Base-by-base conservation (phyloP, 768 basidiomycete genomes). In the Pleurotus ostreatus region DNA sequence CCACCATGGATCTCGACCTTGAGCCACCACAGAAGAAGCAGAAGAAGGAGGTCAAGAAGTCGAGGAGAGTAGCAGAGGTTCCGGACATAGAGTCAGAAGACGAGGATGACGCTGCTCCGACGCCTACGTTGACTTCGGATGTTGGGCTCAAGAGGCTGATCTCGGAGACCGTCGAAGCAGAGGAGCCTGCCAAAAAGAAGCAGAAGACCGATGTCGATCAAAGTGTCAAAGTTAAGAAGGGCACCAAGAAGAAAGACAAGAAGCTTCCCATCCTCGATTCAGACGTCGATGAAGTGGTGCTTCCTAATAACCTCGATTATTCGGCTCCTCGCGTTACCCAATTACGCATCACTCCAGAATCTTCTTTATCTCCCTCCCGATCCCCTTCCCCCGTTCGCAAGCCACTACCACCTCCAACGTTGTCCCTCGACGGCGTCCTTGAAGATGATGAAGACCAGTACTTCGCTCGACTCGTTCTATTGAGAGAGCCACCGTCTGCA, bases 361-460 rank as follows among this genome's bases (percentile, higher is more conserved):
- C 71, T 59, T 77, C 75, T 12, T 77, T 78, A 1, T 79, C 80
- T 1, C 64, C 77, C 6, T 76, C 79, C 11, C 76, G 76, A 1
- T 84, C 85, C 0, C 79, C 78, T 3, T 79, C 80, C 1, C 75
- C 79, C 44, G 43, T 34, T 11, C 52, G 41, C 39, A 46, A 54
- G 38, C 77, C 78, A 7, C 79, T 80, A 4, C 75, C 75, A 1
- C 81, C 79, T 12, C 78, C 77, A 12, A 81, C 89, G 66, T 79
- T 78, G 1, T 66, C 85, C 34, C 71, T 70, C 2, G 70, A 76
- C 26, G 88, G 81, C 2, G 62, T 92, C 11, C 88, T 88, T 60
- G 79, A 85, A 38, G 94, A 96, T 66, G 94, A 95, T 61, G 94
- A 97, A 68, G 94, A 97, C 66, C 67, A 90, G 13, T 96, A 88